These are phyloP conservation scores for Globisporangium spiculum DNA, from an alignment of 352 stramenopile genomes.

Conservation along the genomic window DNA sequence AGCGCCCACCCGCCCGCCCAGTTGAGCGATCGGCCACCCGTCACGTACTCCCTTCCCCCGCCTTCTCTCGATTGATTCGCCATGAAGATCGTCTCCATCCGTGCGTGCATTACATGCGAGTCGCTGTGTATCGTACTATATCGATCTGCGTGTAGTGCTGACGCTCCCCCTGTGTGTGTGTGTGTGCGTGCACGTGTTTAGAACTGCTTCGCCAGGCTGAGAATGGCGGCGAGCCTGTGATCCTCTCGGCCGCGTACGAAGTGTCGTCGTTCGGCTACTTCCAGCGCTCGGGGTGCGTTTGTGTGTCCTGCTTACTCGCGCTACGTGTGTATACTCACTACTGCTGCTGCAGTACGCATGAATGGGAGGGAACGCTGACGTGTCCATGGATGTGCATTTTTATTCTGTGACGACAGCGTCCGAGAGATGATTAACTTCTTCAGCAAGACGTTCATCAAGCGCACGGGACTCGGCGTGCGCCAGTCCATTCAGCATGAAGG, in stretches of 20 bases:
- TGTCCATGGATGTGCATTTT: neutral
- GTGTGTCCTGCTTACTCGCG: neutral
- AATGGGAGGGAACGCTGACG: neutral
- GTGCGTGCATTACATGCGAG: slow-evolving; percentile 27
- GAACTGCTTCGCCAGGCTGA: slow-evolving; percentile 70
- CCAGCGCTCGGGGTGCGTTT: slow-evolving; percentile 71
- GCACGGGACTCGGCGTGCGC: slow-evolving; percentile 94
- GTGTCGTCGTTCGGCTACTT: slow-evolving; percentile 87
- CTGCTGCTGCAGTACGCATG: neutral
- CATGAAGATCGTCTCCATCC: slow-evolving; percentile 88
- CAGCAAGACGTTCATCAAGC: slow-evolving; percentile 98
- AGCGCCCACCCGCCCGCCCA: neutral
- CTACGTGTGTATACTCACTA: neutral
- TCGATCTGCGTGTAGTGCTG: neutral
- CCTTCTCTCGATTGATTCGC: neutral
- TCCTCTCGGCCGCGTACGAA: slow-evolving; percentile 68
- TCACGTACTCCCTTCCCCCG: neutral
- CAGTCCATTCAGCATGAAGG: slow-evolving; percentile 98
- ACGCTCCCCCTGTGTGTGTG: neutral
- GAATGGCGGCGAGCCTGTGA: slow-evolving; percentile 54
- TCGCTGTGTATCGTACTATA: neutral
- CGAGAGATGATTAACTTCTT: slow-evolving; percentile 99
- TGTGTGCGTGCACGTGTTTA: slow-evolving; percentile 20
- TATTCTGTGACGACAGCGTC: slow-evolving; percentile 47
- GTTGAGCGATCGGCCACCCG: neutral